phyloP scores from a whole-genome alignment of 495 filamentous ascomycete species.

The Barbatosphaeria neglecta region DNA sequence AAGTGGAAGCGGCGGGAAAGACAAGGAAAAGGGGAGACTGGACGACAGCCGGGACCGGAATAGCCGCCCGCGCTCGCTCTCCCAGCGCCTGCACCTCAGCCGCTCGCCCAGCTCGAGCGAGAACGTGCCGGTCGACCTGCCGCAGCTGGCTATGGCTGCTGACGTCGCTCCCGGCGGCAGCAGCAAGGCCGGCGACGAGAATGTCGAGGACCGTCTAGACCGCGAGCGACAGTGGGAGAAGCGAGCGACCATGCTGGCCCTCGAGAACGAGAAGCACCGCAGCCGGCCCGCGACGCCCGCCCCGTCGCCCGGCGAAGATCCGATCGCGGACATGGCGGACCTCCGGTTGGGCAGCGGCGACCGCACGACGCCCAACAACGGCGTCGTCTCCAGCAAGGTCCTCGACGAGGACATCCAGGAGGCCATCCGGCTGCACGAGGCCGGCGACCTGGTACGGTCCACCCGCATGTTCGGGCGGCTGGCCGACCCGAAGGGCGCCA shows the following conservation, averaged over 20 bases:
- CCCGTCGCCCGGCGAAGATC: conserved; percentile 3
- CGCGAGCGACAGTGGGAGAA: conserved; percentile 64
- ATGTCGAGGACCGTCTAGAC: conserved; percentile 37
- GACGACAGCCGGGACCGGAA: conserved; percentile 16
- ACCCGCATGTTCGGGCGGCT: conserved; percentile 80
- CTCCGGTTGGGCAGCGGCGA: conserved; percentile 4
- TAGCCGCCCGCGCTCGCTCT: conserved; percentile 27
- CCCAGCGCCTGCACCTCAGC: conserved; percentile 58
- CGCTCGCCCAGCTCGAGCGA: conserved; percentile 50
- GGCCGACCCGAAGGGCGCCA: conserved; percentile 72
- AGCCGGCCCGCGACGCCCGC: conserved; percentile 25
- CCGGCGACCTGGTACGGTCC: conserved; percentile 59
- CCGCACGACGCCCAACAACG: conserved; percentile 8
- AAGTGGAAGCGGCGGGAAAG: conserved; percentile 24
- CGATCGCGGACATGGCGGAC: background rate
- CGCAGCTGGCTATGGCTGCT: conserved; percentile 45
- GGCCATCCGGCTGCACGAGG: conserved; percentile 90
- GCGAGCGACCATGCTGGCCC: conserved; percentile 72
- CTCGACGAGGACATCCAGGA: conserved; percentile 79
- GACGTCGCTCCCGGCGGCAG: conserved; percentile 25
- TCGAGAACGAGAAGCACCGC: conserved; percentile 43
- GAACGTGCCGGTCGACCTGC: conserved; percentile 69
- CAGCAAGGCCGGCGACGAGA: conserved; percentile 84
- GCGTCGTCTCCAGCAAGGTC: conserved; percentile 31
- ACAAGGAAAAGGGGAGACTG: conserved; percentile 20